Conservation (phyloP, 352 stramenopile genomes). For the Pythium vanterpoolii region DNA sequence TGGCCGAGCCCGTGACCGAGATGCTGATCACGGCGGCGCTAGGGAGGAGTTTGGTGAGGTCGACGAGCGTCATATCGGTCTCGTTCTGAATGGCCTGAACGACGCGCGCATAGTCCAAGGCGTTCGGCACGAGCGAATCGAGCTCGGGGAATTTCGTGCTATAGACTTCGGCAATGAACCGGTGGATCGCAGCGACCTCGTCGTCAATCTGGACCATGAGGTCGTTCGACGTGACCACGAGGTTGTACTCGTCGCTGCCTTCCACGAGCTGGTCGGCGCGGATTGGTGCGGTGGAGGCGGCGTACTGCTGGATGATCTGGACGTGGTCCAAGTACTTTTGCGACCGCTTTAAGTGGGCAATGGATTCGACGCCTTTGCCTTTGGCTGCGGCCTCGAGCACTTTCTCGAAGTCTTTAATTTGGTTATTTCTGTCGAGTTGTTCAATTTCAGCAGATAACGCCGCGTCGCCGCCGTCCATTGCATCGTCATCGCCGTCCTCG, state of each 20-base stretch:
- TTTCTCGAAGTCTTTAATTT: conserved; percentile 31
- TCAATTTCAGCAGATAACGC: neutral
- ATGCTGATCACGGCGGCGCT: conserved; percentile 94
- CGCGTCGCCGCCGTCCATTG: conserved; percentile 1
- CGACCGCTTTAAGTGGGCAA: conserved; percentile 75
- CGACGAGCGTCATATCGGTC: conserved; percentile 91
- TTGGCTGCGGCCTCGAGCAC: conserved; percentile 41
- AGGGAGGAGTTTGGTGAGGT: conserved; percentile 89
- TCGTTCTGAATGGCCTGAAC: conserved; percentile 91
- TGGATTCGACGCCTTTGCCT: conserved; percentile 48
- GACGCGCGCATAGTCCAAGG: conserved; percentile 92
- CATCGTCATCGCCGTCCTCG: conserved; percentile 17
- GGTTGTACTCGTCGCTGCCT: conserved; percentile 69
- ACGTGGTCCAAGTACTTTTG: conserved; percentile 69
- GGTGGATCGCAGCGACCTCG: conserved; percentile 89
- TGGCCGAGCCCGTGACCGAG: conserved; percentile 91
- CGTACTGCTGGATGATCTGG: conserved; percentile 57
- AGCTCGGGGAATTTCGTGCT: conserved; percentile 94
- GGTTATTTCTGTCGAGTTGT: conserved; percentile 13
- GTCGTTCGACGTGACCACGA: conserved; percentile 91
- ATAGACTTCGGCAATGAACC: conserved; percentile 91
- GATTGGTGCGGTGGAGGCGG: conserved; percentile 31
- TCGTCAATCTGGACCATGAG: conserved; percentile 93
- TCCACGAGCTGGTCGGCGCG: conserved; percentile 44
- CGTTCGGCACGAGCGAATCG: conserved; percentile 91